These are phyloP conservation scores for Cubamyces lactineus DNA, from an alignment of 768 basidiomycete species.

Conservation along the genomic window DNA sequence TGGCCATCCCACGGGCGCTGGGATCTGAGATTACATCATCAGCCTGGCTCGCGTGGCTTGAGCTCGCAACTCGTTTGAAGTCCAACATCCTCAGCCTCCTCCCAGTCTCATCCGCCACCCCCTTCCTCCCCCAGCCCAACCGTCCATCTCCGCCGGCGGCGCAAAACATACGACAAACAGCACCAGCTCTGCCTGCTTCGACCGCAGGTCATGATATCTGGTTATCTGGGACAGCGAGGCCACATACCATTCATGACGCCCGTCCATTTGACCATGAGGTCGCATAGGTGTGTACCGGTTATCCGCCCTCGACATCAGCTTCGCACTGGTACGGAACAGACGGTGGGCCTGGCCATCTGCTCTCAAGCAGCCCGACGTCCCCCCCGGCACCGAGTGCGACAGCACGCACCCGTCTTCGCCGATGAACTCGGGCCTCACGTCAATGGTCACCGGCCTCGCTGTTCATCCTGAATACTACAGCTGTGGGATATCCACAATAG, in stretches of 20 bases:
- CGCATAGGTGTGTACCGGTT: neutral
- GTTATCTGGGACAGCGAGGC: slow-evolving; percentile 2
- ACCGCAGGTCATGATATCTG: neutral
- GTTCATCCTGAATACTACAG: neutral
- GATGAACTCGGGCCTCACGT: neutral
- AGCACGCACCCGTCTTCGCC: neutral
- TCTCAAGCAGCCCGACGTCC: slow-evolving; percentile 17
- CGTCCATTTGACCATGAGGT: neutral
- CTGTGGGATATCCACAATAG: neutral
- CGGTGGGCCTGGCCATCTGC: neutral
- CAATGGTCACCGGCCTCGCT: neutral
- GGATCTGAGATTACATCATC: neutral
- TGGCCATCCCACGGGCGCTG: neutral
- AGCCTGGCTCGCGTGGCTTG: neutral
- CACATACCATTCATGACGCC: slow-evolving; percentile 16
- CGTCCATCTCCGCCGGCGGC: neutral
- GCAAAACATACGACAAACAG: neutral
- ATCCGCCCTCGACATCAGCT: slow-evolving; percentile 1
- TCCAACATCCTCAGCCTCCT: too few relatives aligned
- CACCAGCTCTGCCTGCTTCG: slow-evolving; percentile 1
- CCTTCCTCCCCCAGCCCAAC: neutral
- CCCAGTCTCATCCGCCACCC: neutral
- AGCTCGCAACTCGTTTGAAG: slow-evolving; percentile 3
- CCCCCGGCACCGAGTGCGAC: slow-evolving; percentile 4
- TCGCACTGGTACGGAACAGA: neutral